Evolutionary conservation across 495 filamentous ascomycete species (phyloP), one percentile per base, ranked within the genome.

Genomic region (Penicillium diatomitis): DNA sequence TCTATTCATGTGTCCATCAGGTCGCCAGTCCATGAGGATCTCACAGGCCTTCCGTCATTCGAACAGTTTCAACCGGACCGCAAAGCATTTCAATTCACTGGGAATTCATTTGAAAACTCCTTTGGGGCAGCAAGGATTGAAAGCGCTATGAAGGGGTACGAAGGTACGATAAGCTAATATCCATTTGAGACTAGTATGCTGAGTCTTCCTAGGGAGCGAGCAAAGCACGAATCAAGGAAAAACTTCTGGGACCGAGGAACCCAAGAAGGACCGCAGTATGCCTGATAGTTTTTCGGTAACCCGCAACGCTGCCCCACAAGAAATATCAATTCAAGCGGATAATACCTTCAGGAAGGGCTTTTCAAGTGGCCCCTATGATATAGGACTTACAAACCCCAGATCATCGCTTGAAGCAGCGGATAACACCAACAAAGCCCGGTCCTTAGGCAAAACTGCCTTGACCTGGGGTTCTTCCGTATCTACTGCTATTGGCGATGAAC

Each of bases 401-500:
- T 39, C 34, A 48, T 41, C 9, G 10, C 37, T 12, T 41, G 32
- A 41, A 48, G 33, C 46, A 41, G 30, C 35, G 27, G 37, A 48
- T 48, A 4, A 48, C 41, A 31, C 34, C 2, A 32, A 41, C 37
- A 27, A 38, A 48, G 10, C n/a, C 29, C 28, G 36, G 38, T 35
- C 11, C 20, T 34, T 49, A 31, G 38, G 38, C 12, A 49, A 49
- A 49, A 31, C 38, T 32, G 38, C 30, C 20, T 42, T 12, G 31
- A 42, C 47, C 4, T 34, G 38, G 47, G 38, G 12, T 49, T 41
- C 38, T 42, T 42, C 38, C n/a, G 35, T 41, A n/a, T 49, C 38
- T 49, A 34, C 38, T 49, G 47, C 47, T 20, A 42, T 49, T 12
- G 47, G 39, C 47, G 37, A 49, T 42, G 38, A 42, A 49, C 12